Evolutionary conservation across 164 flowering plant genomes (phyloP), one percentile per base, ranked within the genome.

Genomic region (Tinospora cordifolia): DNA sequence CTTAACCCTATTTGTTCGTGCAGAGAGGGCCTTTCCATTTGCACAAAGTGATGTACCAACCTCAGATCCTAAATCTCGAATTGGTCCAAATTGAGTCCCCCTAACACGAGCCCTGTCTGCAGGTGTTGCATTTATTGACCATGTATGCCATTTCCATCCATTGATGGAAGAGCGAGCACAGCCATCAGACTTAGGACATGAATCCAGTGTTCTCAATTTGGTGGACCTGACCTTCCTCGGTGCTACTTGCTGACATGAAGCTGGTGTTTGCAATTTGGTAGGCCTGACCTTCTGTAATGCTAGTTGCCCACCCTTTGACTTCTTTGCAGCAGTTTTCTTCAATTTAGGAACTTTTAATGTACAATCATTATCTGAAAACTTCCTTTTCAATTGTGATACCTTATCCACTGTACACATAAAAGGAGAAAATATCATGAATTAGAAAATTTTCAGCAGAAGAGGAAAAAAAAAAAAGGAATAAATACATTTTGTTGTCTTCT

Each of bases 91-190:
- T 10, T 62, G 76, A 75, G 76, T 71, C 66, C 98, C 99, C 76
- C 97, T 92, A 19, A 79, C 83, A 71, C 77, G 82, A 70, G 92
- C 84, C 81, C 90, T 86, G 62, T 92, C 94, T 66, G 85, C 79
- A 77, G 93, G 91, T 75, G 79, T 85, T 19, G 99, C 97, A 62
- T 77, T 82, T 14, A 64, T 57, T 38, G 98, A 90, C 99, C 99
- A 95, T 44, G 65, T 84, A 81, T 74, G 99, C 99, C 99, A 95
- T 71, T 92, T 88, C 99, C 96, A 92, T 46, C 99, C 99, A 83
- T 84, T 82, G 46, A 95, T 86, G 58, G 98, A 92, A 71, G 84
- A 72, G 51, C 99, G 82, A 40, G 99, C 98, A 86, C 99, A 95
- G n/a, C 96, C 98, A 83, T 79, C 80, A 49, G 99, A 92, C 63